A percentile compares a stretch with the other conserved stretches of the same genome.
Evolutionary conservation across 106 monocot genomes (phyloP).

Genomic region (Agapanthus africanus): DNA sequence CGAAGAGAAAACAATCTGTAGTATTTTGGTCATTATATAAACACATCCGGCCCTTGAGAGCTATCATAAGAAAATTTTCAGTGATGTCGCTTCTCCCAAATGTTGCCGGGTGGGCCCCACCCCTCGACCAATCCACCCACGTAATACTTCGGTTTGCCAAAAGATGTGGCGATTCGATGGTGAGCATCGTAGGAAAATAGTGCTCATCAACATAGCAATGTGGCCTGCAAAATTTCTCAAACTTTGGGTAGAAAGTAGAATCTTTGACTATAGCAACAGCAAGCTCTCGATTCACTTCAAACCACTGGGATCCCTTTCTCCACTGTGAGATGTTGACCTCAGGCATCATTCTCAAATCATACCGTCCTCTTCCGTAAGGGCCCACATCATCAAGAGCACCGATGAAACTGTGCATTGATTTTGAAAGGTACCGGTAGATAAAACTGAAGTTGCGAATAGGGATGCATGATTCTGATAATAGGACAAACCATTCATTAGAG

Average conservation of each 20-base stretch:
- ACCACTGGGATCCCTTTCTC: constrained; percentile 19
- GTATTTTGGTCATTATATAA: constrained; percentile 1
- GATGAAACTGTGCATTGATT: constrained; percentile 4
- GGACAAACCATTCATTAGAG: constrained; percentile 17
- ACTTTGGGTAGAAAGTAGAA: constrained; percentile 2
- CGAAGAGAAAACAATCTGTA: constrained; percentile 11
- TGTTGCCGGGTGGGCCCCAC: constrained; percentile 16
- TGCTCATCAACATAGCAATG: constrained; percentile 19
- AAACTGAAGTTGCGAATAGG: constrained; percentile 13
- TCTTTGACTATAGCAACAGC: constrained; percentile 10
- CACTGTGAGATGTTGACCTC: constrained; percentile 11
- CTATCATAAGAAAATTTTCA: constrained; percentile 8
- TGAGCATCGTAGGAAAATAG: constrained; percentile 13
- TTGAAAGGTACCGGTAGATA: constrained; percentile 4
- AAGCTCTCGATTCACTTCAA: constrained; percentile 8
- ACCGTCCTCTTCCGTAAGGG: constrained; percentile 12
- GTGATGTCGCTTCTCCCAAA: constrained; percentile 4
- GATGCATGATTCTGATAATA: constrained; percentile 14
- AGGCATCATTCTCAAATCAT: constrained; percentile 8
- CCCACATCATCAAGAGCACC: constrained; percentile 7
- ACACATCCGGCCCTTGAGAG: background rate
- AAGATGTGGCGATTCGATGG: background rate
- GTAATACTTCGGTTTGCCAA: constrained; percentile 13
- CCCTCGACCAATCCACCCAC: constrained; percentile 22
- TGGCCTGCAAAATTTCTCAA: constrained; percentile 11